These are phyloP conservation scores for Lasiodiplodia sp. DNA, from an alignment of 2,329 filamentous ascomycete species.

Conservation along the genomic window DNA sequence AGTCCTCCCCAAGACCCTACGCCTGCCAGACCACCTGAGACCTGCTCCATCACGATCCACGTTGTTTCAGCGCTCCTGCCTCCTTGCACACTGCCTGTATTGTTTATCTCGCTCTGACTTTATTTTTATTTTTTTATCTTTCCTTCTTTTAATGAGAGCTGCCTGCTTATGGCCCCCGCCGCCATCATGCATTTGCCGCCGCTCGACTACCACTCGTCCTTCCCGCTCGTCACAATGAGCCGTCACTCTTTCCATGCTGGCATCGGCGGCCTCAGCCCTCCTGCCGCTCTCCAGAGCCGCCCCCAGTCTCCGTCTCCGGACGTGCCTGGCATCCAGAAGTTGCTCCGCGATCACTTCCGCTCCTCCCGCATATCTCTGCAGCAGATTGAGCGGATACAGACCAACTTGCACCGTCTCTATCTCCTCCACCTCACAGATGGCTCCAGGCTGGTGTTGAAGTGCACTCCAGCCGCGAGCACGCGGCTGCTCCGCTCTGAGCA, in stretches of 20 bases:
- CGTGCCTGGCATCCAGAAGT: conserved; percentile 44
- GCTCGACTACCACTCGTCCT: conserved; percentile 41
- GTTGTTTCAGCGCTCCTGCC: neutral
- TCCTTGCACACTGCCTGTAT: neutral
- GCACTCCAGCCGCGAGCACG: conserved; percentile 46
- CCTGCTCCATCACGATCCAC: conserved; percentile 4
- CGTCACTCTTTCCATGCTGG: conserved; percentile 32
- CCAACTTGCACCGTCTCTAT: conserved; percentile 50
- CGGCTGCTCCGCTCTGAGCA: conserved; percentile 54
- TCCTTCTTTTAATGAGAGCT: conserved; percentile 3
- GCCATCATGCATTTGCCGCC: conserved; percentile 43
- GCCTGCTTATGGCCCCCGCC: conserved; percentile 9
- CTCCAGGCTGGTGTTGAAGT: conserved; percentile 51
- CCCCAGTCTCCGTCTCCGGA: conserved; percentile 32
- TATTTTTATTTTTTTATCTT: neutral
- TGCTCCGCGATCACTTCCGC: conserved; percentile 42
- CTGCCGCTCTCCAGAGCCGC: conserved; percentile 3
- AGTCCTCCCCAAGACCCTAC: conserved; percentile 2
- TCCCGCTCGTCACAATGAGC: conserved; percentile 45
- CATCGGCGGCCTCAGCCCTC: neutral
- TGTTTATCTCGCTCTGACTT: neutral
- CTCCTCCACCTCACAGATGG: conserved; percentile 50
- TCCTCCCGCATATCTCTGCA: conserved; percentile 43
- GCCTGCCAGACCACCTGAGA: conserved; percentile 9
- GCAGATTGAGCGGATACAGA: conserved; percentile 45